Evolutionary conservation across 495 filamentous ascomycete genomes (phyloP), one percentile per base, ranked within the genome.

Genomic region (Aspergillus kassunensis): DNA sequence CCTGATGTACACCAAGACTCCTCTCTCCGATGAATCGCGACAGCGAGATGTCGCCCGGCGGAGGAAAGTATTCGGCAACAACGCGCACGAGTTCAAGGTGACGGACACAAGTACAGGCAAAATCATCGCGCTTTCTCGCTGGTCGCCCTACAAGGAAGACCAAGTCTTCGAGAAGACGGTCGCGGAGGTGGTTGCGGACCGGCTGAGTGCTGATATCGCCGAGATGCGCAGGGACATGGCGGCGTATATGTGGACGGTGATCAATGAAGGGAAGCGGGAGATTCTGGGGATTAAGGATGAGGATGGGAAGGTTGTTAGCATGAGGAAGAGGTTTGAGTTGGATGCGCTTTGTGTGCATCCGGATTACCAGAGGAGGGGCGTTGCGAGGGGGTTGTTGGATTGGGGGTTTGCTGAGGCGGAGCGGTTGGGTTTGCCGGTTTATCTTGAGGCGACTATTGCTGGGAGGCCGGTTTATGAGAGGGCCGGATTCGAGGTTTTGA

Each of bases 391-490:
- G 54, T 49, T 86, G 7, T 48, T 85, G 35, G 54, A 64, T 31
- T 80, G 74, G 71, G 80, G 80, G 0, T 48, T 74, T 5, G 56
- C 65, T 19, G 68, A 67, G 56, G 80, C 78, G 4, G 81, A 84
- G 62, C 60, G 63, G 18, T 68, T 62, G 13, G 68, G 71, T 0
- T 55, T 66, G 16, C 70, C 72, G 40, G 61, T 76, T 8, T 85
- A 77, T 63, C 57, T 85, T 5, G 80, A 83, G 47, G 75, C 78
- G 0, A 80, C 79, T 21, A 73, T 67, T 6, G 68, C 64, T 5
- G 81, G 81, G 8, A 65, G 67, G 30, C 62, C 66, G 6, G 27
- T 86, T n/a, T 86, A 85, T 66, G 47, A 73, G 42, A 74, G 72
- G 51, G 60, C 72, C 55, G 82, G 83, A 6, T 84, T 78, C 64